Conservation (phyloP, 352 stramenopile species). For the Pythium vanterpoolii region DNA sequence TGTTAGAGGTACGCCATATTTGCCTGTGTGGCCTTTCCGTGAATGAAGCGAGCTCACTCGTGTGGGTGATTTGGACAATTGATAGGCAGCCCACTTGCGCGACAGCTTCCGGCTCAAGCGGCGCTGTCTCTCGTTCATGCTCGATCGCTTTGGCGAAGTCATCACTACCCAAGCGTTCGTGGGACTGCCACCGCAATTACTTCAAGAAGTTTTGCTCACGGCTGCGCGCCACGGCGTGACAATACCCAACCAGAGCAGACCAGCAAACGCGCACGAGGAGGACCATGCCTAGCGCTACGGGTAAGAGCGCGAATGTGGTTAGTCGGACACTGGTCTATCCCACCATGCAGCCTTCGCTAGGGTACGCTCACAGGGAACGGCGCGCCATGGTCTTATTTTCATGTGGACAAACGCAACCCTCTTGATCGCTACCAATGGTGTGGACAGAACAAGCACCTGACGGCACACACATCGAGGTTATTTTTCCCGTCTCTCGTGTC, state of each 20-base stretch:
- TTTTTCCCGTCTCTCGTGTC: too few relatives aligned
- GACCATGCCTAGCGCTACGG: neutral
- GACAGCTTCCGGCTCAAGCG: conserved; percentile 73
- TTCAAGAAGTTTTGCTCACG: conserved; percentile 72
- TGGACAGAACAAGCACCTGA: too few relatives aligned
- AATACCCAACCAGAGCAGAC: conserved; percentile 53
- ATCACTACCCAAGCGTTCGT: conserved; percentile 72
- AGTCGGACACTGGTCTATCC: too few relatives aligned
- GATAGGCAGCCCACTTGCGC: conserved; percentile 63
- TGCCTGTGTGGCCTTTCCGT: neutral
- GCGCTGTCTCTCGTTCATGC: conserved; percentile 76
- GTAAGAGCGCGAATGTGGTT: too few relatives aligned
- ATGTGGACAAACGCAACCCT: too few relatives aligned
- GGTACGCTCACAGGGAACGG: too few relatives aligned
- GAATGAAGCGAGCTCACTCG: too few relatives aligned
- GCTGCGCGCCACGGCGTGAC: conserved; percentile 62
- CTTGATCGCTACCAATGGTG: too few relatives aligned
- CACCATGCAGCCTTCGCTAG: too few relatives aligned
- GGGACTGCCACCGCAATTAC: conserved; percentile 45
- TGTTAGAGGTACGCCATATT: conserved; percentile 53
- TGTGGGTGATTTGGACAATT: neutral
- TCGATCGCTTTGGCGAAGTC: conserved; percentile 77
- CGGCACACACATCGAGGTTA: too few relatives aligned
- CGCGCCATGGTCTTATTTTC: too few relatives aligned
- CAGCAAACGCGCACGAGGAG: neutral